Conservation (phyloP, 2,329 filamentous ascomycete species). For the Ophiocordyceps camponoti-leonardi region DNA sequence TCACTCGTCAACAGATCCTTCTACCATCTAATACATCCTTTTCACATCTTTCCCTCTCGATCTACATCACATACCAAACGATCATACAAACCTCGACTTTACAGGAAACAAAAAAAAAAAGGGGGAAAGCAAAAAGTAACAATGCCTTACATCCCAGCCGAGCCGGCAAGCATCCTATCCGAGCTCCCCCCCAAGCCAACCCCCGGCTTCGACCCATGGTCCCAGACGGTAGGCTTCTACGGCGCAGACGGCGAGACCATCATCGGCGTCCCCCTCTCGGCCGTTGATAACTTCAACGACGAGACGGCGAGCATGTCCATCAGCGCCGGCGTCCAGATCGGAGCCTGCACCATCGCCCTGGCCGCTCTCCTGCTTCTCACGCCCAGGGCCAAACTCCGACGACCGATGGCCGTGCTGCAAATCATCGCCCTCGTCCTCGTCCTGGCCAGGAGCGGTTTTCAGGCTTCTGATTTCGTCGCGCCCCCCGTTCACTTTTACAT, state of each 20-base stretch:
- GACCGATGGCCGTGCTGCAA: slow-evolving; percentile 50
- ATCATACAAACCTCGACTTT: too few species aligned
- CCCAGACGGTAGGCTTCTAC: slow-evolving; percentile 19
- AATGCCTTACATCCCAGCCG: too few species aligned
- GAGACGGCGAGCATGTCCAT: slow-evolving; percentile 25
- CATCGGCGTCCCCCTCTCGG: slow-evolving; percentile 14
- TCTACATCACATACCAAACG: too few species aligned
- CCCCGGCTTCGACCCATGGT: slow-evolving; percentile 14
- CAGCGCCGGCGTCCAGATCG: slow-evolving; percentile 55
- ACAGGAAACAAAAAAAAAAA: too few species aligned
- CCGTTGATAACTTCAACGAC: slow-evolving; percentile 15
- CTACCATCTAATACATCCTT: too few species aligned
- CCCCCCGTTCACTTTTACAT: slow-evolving; percentile 45
- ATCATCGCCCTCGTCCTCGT: slow-evolving; percentile 40
- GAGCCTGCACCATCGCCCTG: slow-evolving; percentile 48
- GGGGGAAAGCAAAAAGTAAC: too few species aligned
- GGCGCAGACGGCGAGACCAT: slow-evolving; percentile 13
- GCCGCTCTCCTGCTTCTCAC: slow-evolving; percentile 51
- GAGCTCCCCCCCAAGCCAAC: slow-evolving; percentile 3
- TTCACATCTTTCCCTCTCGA: neutral
- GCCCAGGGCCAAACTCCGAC: slow-evolving; percentile 41
- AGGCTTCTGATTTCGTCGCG: slow-evolving; percentile 42
- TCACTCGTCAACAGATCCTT: too few species aligned
- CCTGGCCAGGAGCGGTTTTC: slow-evolving; percentile 38
- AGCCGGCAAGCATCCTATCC: neutral